phyloP scores from a whole-genome alignment of 2,329 filamentous ascomycete genomes.

The Sarocladium strictum region DNA sequence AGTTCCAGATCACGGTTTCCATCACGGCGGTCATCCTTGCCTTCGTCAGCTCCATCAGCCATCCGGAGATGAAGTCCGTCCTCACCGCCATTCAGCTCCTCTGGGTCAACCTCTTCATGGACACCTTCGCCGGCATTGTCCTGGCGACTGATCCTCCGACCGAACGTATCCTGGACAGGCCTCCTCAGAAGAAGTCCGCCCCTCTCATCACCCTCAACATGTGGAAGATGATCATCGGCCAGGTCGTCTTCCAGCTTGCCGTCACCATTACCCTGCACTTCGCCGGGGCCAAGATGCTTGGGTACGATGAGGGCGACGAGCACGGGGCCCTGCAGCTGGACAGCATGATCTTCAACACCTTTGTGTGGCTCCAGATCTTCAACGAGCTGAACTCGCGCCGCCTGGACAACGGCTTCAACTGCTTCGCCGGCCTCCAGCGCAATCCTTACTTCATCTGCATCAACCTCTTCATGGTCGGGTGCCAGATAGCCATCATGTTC shows the following conservation, averaged over 20 bases:
- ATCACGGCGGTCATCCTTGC: slow-evolving; percentile 55
- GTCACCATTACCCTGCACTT: slow-evolving; percentile 50
- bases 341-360: slow-evolving; percentile 60
- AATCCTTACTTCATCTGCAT: slow-evolving; percentile 55
- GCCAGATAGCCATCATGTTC: slow-evolving; percentile 52
- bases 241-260: slow-evolving; percentile 47
- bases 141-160: slow-evolving; percentile 33
- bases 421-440: slow-evolving; percentile 50
- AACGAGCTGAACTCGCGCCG: slow-evolving; percentile 60
- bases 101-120: slow-evolving; percentile 58
- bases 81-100: slow-evolving; percentile 53
- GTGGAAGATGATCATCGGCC: slow-evolving; percentile 56
- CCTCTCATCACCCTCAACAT: slow-evolving; percentile 63
- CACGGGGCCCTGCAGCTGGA: slow-evolving; percentile 31
- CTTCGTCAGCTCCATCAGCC: slow-evolving; percentile 49
- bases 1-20: slow-evolving; percentile 57
- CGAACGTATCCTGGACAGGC: slow-evolving; percentile 42
- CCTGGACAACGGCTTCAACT: slow-evolving; percentile 56
- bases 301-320: slow-evolving; percentile 34
- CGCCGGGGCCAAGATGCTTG: slow-evolving; percentile 44
- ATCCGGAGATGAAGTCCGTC: slow-evolving; percentile 33
- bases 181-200: slow-evolving; percentile 51
- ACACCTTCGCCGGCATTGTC: slow-evolving; percentile 51
- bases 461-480: slow-evolving; percentile 50
- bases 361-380: slow-evolving; percentile 67